A percentile compares a stretch with the other conserved stretches of the same genome.
phyloP scores from a whole-genome alignment of 108 stramenopile species.

The Mayamaea pseudoterrestris region DNA sequence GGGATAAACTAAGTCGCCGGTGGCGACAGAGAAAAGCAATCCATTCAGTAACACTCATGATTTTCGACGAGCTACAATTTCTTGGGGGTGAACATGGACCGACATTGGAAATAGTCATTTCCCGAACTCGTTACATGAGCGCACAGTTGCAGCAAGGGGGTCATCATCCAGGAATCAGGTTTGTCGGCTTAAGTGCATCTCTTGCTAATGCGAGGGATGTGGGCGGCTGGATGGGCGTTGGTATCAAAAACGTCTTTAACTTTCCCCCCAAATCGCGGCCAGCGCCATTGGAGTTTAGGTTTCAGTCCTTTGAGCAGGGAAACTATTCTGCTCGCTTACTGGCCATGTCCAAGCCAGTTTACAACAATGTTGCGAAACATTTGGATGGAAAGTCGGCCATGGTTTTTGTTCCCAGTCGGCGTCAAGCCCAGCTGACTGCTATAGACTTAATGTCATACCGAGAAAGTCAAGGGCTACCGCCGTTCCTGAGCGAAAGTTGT shows the following conservation, averaged over 20 bases:
- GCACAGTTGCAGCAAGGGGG: slow-evolving; percentile 49
- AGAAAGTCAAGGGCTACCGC: slow-evolving; percentile 44
- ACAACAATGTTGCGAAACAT: slow-evolving; percentile 70
- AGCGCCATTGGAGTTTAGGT: slow-evolving; percentile 84
- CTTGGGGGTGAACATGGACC: slow-evolving; percentile 86
- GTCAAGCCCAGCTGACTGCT: slow-evolving; percentile 95
- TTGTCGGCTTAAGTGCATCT: slow-evolving; percentile 88
- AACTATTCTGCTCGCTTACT: slow-evolving; percentile 84
- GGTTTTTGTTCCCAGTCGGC: slow-evolving; percentile 90
- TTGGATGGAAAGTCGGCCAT: slow-evolving; percentile 63
- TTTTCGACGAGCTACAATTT: slow-evolving; percentile 96
- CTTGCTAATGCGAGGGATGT: slow-evolving; percentile 96
- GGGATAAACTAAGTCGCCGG: slow-evolving; percentile 87
- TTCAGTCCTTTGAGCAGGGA: slow-evolving; percentile 90
- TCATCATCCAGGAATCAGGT: slow-evolving; percentile 36
- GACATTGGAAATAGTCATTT: slow-evolving; percentile 91
- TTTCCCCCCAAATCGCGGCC: slow-evolving; percentile 93
- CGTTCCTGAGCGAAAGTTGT: slow-evolving; percentile 29
- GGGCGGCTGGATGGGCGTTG: slow-evolving; percentile 96
- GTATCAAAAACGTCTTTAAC: slow-evolving; percentile 79
- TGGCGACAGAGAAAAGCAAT: slow-evolving; percentile 95
- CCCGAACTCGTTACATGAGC: slow-evolving; percentile 89
- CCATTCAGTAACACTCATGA: slow-evolving; percentile 78
- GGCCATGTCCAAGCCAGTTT: slow-evolving; percentile 96
- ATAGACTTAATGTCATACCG: slow-evolving; percentile 94